These are phyloP conservation scores for Lasiodiplodia gonubiensis DNA, from an alignment of 2,329 filamentous ascomycete species.

Conservation along the genomic window DNA sequence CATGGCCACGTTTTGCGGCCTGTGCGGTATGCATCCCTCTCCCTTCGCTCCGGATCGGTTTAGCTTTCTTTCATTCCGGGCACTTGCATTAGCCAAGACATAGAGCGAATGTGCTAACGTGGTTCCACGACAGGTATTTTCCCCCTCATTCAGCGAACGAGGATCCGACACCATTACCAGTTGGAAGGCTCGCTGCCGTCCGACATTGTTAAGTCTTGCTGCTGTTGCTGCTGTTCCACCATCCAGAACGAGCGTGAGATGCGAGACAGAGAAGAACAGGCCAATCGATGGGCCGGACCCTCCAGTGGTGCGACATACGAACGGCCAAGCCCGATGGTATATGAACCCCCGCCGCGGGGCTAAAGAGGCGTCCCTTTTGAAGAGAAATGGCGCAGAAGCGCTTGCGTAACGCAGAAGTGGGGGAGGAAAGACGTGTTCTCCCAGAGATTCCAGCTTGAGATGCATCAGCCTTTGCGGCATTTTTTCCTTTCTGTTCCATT, in stretches of 20 bases:
- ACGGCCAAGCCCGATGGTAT: constrained; percentile 41
- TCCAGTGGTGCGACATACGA: constrained; percentile 42
- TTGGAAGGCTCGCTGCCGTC: constrained; percentile 44
- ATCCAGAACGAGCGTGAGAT: constrained; percentile 56
- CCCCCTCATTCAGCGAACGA: constrained; percentile 45
- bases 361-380: constrained; percentile 1
- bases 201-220: constrained; percentile 46
- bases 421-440: neutral
- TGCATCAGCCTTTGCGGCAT: constrained; percentile 16
- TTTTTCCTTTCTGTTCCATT: neutral
- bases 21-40: constrained; percentile 38
- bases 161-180: constrained; percentile 53
- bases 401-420: neutral
- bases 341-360: constrained; percentile 30
- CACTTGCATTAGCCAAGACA: neutral
- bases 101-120: neutral
- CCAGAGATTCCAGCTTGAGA: neutral
- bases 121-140: constrained; percentile 37
- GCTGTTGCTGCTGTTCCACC: constrained; percentile 50
- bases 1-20: constrained; percentile 39
- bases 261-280: constrained; percentile 50
- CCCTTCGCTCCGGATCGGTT: neutral
- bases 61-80: neutral
- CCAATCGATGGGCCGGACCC: constrained; percentile 46
- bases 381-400: neutral